Base-by-base conservation (phyloP, 768 basidiomycete species). In the Hypsizygus marmoreus region DNA sequence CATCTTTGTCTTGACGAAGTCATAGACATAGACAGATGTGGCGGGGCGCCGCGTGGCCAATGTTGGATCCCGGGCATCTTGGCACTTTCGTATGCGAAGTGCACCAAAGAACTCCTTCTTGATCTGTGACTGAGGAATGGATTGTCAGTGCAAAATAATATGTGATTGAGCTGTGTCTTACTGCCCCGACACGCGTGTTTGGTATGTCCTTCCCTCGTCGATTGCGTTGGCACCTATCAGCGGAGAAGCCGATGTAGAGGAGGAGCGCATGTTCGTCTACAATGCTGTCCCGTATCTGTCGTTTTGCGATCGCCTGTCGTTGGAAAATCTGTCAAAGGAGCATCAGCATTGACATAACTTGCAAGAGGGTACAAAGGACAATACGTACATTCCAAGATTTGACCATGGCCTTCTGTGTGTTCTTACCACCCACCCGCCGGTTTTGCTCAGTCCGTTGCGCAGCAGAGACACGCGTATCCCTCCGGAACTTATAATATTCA, bases 81-180 rank as follows among this genome's bases (percentile, higher is more conserved):
- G 62, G 17, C 51, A 45, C 32, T 64, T 63, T 6, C 59, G 55
- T 11, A 66, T 59, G 4, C 56, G 59, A 10, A 64, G 55, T 5
- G 49, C 59, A 2, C 60, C 59, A 38, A 67, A 67, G 36, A 60
- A 65, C n/a, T 53, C 41, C 36, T 64, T 65, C 41, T 64, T 64
- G 19, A 67, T 36, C 17, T 64, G 64, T 6, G 61, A 65, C 62
- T 64, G 17, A 5, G 2, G 7, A 41, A 12, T 12, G 25, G 19
- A 47, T 14, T 14, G 14, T 40, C 31, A 24, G 26, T 16, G 5
- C 14, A 30, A 32, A 23, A n/a, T n/a, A n/a, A n/a, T 19, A 14
- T 24, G 9, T 8, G 25, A 32, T 13, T 26, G 4, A 37, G 4
- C 30, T 20, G 30, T 20, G 5, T 24, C 57, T 35, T 45, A 67